These are phyloP conservation scores for Candida caryicola DNA, from an alignment of 805 yeast genomes.

Conservation along the genomic window DNA sequence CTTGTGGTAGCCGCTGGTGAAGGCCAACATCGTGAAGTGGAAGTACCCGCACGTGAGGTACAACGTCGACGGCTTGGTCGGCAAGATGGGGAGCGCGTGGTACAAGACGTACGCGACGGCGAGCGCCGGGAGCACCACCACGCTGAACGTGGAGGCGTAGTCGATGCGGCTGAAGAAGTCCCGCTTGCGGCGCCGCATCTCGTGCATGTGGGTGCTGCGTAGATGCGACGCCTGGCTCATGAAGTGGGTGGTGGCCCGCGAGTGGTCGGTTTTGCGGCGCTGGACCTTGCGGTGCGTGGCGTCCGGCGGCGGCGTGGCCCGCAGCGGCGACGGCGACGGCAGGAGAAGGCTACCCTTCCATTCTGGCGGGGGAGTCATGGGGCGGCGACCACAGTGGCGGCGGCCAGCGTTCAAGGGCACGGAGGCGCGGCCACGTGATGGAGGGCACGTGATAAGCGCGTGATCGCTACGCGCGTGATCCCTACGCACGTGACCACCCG, in stretches of 20 bases:
- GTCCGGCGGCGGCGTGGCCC: neutral
- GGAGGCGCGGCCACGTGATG: too few species aligned
- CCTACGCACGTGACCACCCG: too few species aligned
- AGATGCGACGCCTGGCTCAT: constrained; percentile 22
- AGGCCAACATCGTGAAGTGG: constrained; percentile 37
- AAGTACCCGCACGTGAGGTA: constrained; percentile 32
- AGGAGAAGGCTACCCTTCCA: too few species aligned
- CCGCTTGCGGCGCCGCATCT: constrained; percentile 32
- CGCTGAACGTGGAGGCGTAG: constrained; percentile 31
- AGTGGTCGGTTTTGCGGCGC: constrained; percentile 17
- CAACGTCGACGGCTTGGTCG: constrained; percentile 26
- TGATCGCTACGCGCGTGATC: too few species aligned
- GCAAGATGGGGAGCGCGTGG: constrained; percentile 20
- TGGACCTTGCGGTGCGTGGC: constrained; percentile 14
- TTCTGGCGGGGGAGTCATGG: too few species aligned
- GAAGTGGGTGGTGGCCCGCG: constrained; percentile 1
- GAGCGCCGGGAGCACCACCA: constrained; percentile 32
- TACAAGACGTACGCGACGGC: constrained; percentile 26
- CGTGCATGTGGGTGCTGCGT: constrained; percentile 31
- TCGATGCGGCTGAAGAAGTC: constrained; percentile 37
- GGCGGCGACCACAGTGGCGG: too few species aligned
- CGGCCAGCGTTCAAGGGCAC: too few species aligned
- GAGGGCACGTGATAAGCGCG: too few species aligned
- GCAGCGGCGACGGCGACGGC: neutral
- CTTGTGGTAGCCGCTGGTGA: constrained; percentile 43